A percentile compares a stretch with the other conserved stretches of the same genome.
These are phyloP conservation scores for Aspergillus pseudoviridinutans DNA, from an alignment of 2,329 filamentous ascomycete species.

Conservation along the genomic window DNA sequence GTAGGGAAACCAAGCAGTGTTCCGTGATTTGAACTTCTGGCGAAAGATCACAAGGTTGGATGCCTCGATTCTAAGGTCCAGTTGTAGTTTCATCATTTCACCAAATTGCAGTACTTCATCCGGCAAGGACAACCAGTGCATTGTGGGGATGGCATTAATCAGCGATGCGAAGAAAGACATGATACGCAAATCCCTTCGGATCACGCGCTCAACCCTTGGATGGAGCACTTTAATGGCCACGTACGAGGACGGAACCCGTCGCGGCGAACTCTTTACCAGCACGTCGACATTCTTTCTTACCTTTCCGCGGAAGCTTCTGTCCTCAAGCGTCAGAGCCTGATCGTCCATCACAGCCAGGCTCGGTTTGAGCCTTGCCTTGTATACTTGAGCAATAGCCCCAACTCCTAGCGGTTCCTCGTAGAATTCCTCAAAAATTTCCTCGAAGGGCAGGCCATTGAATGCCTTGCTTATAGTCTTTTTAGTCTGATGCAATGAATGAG, in stretches of 20 bases:
- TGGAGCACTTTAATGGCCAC: conserved; percentile 96
- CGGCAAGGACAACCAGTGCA: conserved; percentile 94
- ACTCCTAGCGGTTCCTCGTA: conserved; percentile 85
- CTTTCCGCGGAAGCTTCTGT: conserved; percentile 60
- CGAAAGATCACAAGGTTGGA: conserved; percentile 84
- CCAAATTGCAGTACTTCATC: conserved; percentile 93
- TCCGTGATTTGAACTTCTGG: conserved; percentile 81
- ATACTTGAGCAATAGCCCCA: conserved; percentile 95
- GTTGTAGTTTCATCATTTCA: conserved; percentile 97
- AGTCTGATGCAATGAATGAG: conserved; percentile 78
- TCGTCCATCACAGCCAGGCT: conserved; percentile 65
- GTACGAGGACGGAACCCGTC: conserved; percentile 81
- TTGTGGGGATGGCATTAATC: conserved; percentile 84
- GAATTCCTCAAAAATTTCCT: conserved; percentile 96
- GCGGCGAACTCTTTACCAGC: conserved; percentile 79
- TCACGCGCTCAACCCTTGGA: conserved; percentile 81
- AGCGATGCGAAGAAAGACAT: conserved; percentile 86
- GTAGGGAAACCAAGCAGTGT: conserved; percentile 95
- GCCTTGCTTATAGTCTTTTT: conserved; percentile 75
- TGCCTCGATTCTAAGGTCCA: conserved; percentile 91
- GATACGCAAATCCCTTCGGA: conserved; percentile 85
- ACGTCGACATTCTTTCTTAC: conserved; percentile 79
- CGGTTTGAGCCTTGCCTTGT: conserved; percentile 86
- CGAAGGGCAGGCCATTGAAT: conserved; percentile 74
- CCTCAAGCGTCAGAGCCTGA: conserved; percentile 49